Evolutionary conservation across 2,329 filamentous ascomycete species (phyloP).

Genomic region (Neoarthrinium moseri): DNA sequence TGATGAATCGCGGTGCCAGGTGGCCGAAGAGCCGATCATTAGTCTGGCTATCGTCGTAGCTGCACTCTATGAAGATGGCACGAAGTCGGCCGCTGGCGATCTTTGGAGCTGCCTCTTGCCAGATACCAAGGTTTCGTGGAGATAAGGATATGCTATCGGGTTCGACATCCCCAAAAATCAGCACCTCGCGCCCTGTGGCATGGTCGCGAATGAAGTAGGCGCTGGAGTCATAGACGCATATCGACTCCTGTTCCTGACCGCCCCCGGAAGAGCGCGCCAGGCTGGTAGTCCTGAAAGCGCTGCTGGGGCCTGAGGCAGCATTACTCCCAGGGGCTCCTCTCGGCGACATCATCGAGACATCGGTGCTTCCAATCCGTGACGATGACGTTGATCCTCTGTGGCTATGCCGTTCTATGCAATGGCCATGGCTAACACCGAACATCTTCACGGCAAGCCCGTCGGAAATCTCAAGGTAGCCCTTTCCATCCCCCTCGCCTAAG

Average conservation of each 20-base stretch:
- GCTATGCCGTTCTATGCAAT: conserved; percentile 73
- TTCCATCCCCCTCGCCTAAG: conserved; percentile 74
- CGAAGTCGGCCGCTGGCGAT: conserved; percentile 69
- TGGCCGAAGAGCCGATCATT: conserved; percentile 85
- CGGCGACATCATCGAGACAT: conserved; percentile 31
- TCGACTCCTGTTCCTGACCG: conserved; percentile 38
- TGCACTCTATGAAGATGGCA: conserved; percentile 94
- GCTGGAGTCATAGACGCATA: conserved; percentile 81
- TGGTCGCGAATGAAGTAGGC: conserved; percentile 89
- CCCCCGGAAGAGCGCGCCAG: conserved; percentile 14
- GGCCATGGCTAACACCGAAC: conserved; percentile 85
- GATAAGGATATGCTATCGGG: conserved; percentile 81
- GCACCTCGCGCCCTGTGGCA: conserved; percentile 68
- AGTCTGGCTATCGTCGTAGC: conserved; percentile 78
- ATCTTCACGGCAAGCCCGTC: conserved; percentile 87
- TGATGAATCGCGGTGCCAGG: conserved; percentile 77
- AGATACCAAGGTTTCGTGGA: conserved; percentile 79
- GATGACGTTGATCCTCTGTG: conserved; percentile 62
- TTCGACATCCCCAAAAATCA: conserved; percentile 95
- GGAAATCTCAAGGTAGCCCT: conserved; percentile 84
- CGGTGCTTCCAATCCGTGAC: conserved; percentile 49
- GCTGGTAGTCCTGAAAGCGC: conserved; percentile 26
- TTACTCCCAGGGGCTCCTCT: conserved; percentile 21
- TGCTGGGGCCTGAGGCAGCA: conserved; percentile 20
- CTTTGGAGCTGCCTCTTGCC: conserved; percentile 86